Evolutionary conservation across 2,329 filamentous ascomycete genomes (phyloP).

Genomic region (Alternaria rosae): DNA sequence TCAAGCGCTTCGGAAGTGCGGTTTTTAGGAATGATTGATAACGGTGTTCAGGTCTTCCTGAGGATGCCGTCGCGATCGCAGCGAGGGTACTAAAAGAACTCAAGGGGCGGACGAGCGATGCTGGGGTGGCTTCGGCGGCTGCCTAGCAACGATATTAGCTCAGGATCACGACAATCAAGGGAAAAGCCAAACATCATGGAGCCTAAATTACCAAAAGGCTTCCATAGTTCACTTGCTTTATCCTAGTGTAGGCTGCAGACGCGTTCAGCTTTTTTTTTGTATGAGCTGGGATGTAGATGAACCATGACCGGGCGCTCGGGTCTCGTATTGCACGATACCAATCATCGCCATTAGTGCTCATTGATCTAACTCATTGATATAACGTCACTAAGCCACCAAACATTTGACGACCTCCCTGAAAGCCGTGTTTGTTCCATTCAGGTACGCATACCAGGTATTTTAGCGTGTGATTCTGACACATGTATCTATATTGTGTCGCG

Average conservation of each 20-base stretch:
- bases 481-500: not conserved
- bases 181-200: no score
- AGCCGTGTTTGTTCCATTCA: no score
- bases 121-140: not conserved
- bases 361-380: no score
- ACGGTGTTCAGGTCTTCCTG: conserved; percentile 66
- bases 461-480: not conserved
- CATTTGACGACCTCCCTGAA: not conserved
- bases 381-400: not conserved
- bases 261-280: no score
- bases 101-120: conserved; percentile 9
- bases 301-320: rapidly evolving
- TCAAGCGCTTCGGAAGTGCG: not conserved
- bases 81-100: conserved; percentile 60
- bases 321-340: not conserved
- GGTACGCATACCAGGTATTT: no score
- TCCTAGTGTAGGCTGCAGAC: no score
- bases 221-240: no score
- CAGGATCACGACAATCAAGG: no score
- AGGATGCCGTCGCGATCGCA: conserved; percentile 74
- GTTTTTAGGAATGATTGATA: conserved; percentile 4
- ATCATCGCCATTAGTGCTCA: not conserved
- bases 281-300: no score
- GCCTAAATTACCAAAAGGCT: no score
- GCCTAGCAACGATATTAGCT: not conserved